Conservation (phyloP, 139 green algal genomes). For the Coelastrella sp. region DNA sequence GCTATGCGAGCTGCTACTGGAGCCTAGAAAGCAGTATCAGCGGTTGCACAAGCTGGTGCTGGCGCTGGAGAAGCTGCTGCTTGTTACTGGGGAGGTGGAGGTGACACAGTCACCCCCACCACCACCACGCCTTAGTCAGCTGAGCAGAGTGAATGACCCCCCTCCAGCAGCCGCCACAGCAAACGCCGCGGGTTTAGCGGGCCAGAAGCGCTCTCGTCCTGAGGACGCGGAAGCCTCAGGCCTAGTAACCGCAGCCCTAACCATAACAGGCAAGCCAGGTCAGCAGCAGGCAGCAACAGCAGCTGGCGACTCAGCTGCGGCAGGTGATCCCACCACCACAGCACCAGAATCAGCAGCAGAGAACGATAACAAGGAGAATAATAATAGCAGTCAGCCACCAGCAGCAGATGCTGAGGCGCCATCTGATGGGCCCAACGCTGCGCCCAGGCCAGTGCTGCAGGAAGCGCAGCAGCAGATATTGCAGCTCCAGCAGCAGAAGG, state of each 20-base stretch:
- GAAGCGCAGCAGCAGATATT: background rate
- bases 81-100: slow-evolving; percentile 15
- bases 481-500: background rate
- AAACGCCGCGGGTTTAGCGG: background rate
- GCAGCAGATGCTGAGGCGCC: too few species aligned
- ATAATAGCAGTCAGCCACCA: too few species aligned
- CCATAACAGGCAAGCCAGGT: too few species aligned
- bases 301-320: too few species aligned
- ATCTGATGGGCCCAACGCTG: background rate
- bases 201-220: background rate
- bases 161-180: background rate
- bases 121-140: background rate
- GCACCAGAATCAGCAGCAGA: too few species aligned
- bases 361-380: too few species aligned
- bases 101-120: background rate
- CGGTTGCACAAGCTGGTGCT: slow-evolving; percentile 35
- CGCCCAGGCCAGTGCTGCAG: background rate
- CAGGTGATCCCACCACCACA: too few species aligned
- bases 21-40: slow-evolving; percentile 34
- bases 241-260: background rate
- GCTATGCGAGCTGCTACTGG: slow-evolving; percentile 30
- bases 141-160: slow-evolving; percentile 20
- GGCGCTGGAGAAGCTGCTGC: slow-evolving; percentile 38
- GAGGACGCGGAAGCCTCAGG: slow-evolving; percentile 20
- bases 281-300: too few species aligned